These are phyloP conservation scores for Xylaria castorea DNA, from an alignment of 495 filamentous ascomycete species.

Conservation along the genomic window DNA sequence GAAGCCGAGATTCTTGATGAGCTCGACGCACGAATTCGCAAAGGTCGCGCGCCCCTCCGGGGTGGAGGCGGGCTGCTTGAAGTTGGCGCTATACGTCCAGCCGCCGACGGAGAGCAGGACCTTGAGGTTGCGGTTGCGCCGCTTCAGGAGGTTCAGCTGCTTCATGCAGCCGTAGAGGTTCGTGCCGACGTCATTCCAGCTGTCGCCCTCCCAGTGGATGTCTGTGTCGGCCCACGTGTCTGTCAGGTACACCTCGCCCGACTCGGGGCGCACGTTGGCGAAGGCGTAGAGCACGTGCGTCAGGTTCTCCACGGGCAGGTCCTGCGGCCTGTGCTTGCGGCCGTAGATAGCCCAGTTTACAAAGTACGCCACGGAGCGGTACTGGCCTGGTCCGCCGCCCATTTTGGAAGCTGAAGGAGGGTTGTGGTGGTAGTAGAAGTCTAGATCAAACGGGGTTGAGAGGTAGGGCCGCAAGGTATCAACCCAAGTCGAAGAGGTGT, in stretches of 20 bases:
- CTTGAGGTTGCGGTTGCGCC: slow-evolving; percentile 85
- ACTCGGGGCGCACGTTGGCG: slow-evolving; percentile 69
- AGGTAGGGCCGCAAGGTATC: neutral
- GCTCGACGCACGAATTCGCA: slow-evolving; percentile 68
- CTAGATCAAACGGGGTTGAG: neutral
- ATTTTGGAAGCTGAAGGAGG: slow-evolving; percentile 41
- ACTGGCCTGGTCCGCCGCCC: slow-evolving; percentile 57
- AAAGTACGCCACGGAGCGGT: slow-evolving; percentile 80
- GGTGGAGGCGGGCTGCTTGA: slow-evolving; percentile 73
- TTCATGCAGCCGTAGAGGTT: slow-evolving; percentile 94
- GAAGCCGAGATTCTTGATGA: slow-evolving; percentile 70
- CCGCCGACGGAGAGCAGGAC: slow-evolving; percentile 92
- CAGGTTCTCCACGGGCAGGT: slow-evolving; percentile 84
- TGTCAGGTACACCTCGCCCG: slow-evolving; percentile 73
- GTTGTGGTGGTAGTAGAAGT: neutral
- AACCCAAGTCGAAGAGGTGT: slow-evolving; percentile 11
- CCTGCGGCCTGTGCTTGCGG: slow-evolving; percentile 83
- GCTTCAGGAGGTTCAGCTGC: slow-evolving; percentile 92
- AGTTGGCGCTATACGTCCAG: slow-evolving; percentile 94
- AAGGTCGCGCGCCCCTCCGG: slow-evolving; percentile 68
- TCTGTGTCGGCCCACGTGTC: slow-evolving; percentile 87
- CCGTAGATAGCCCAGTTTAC: slow-evolving; percentile 97
- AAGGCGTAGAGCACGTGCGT: slow-evolving; percentile 88
- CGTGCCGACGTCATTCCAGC: slow-evolving; percentile 69
- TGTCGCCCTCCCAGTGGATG: slow-evolving; percentile 88